Percentiles rank a stretch among this genome's conserved stretches.
phyloP scores from a whole-genome alignment of 2,329 filamentous ascomycete species.

The Zasmidium cellare region DNA sequence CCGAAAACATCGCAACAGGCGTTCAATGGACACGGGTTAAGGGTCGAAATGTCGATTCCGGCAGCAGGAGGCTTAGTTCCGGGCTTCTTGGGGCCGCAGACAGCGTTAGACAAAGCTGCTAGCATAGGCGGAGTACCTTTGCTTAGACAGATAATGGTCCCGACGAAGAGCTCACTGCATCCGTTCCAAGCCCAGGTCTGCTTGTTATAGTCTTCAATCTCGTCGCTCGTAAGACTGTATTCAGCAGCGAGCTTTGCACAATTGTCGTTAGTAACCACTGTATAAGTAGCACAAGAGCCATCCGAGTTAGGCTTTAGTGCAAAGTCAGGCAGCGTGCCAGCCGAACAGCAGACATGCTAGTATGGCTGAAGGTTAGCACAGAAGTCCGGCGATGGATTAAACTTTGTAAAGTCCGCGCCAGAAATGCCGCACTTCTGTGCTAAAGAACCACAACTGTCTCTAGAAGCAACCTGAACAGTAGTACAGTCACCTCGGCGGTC shows the following conservation, averaged over 20 bases:
- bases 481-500: background rate
- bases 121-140: conserved; percentile 45
- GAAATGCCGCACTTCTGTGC: background rate
- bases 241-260: conserved; percentile 37
- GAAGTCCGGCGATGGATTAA: background rate
- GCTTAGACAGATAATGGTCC: conserved; percentile 42
- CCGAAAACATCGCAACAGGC: conserved; percentile 49
- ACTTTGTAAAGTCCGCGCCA: background rate
- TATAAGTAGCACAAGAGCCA: conserved; percentile 42
- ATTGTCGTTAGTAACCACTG: conserved; percentile 35
- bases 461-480: background rate
- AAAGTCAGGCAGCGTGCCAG: conserved; percentile 19
- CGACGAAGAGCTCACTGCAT: conserved; percentile 36
- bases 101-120: conserved; percentile 36
- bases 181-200: conserved; percentile 48
- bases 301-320: conserved; percentile 36
- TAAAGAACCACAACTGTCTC: background rate
- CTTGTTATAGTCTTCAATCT: conserved; percentile 44
- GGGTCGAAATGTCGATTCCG: conserved; percentile 30
- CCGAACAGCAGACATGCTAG: conserved; percentile 15
- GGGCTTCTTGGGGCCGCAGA: conserved; percentile 49
- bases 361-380: conserved; percentile 31
- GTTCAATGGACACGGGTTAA: conserved; percentile 38
- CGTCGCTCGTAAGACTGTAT: conserved; percentile 37
- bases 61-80: conserved; percentile 37